phyloP scores from a whole-genome alignment of 495 filamentous ascomycete species.

The Daldinia grandis region DNA sequence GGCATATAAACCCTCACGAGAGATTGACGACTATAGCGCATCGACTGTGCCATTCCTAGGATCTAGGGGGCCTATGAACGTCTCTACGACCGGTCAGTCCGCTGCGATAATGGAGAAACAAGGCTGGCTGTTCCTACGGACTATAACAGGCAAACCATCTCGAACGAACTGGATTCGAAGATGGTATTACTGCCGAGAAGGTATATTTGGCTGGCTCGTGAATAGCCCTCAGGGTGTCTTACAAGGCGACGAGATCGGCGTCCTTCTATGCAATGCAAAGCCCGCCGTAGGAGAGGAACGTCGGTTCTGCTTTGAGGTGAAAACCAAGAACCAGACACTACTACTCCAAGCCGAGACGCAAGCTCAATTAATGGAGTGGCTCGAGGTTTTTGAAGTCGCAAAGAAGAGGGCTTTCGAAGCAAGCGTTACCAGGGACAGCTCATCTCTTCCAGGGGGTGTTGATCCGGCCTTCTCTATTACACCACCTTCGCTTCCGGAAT shows the following conservation, averaged over 20 bases:
- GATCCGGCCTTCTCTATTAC: slow-evolving; percentile 95
- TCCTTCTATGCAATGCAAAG: slow-evolving; percentile 89
- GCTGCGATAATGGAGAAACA: slow-evolving; percentile 77
- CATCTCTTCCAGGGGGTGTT: slow-evolving; percentile 64
- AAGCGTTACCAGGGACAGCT: slow-evolving; percentile 65
- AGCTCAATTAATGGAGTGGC: slow-evolving; percentile 87
- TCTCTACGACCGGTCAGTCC: slow-evolving; percentile 56
- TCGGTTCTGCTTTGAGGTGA: slow-evolving; percentile 97
- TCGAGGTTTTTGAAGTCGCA: slow-evolving; percentile 88
- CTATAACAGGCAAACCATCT: slow-evolving; percentile 85
- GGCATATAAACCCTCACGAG: slow-evolving; percentile 80
- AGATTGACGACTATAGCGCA: slow-evolving; percentile 90
- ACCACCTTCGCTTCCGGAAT: slow-evolving; percentile 85
- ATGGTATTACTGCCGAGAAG: slow-evolving; percentile 95
- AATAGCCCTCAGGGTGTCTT: slow-evolving; percentile 88
- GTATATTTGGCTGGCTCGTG: slow-evolving; percentile 95
- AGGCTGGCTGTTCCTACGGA: slow-evolving; percentile 89
- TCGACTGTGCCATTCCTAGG: slow-evolving; percentile 87
- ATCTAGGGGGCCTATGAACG: slow-evolving; percentile 69
- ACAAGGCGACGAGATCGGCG: slow-evolving; percentile 95
- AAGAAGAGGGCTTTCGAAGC: slow-evolving; percentile 89
- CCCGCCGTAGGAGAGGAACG: slow-evolving; percentile 92
- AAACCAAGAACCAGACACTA: slow-evolving; percentile 92
- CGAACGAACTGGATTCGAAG: slow-evolving; percentile 85
- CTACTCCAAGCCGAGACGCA: slow-evolving; percentile 94